Conservation (phyloP, 495 filamentous ascomycete species). For the Pseudoneurospora amorphoporcata region DNA sequence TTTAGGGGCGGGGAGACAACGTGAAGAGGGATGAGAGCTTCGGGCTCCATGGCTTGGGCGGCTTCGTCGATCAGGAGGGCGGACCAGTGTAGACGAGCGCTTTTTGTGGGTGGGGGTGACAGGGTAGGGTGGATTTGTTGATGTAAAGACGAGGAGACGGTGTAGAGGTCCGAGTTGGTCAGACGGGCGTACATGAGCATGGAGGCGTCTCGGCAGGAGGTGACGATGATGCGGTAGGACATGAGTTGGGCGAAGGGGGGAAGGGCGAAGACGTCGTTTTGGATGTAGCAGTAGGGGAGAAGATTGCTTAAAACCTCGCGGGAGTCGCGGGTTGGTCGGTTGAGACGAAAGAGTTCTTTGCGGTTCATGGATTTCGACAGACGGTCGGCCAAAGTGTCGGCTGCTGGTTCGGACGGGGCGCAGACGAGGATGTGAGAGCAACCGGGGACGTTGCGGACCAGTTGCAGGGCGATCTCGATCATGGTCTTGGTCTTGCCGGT, state of each 20-base stretch:
- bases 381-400: conserved; percentile 41
- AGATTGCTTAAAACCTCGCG: conserved; percentile 37
- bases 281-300: conserved; percentile 38
- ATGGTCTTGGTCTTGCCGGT: conserved; percentile 48
- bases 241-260: conserved; percentile 42
- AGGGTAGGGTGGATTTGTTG: conserved; percentile 10
- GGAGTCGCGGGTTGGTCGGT: conserved; percentile 35
- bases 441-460: conserved; percentile 10
- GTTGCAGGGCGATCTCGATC: conserved; percentile 36
- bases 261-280: conserved; percentile 34
- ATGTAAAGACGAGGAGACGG: conserved; percentile 12
- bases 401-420: conserved; percentile 46
- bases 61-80: conserved; percentile 49
- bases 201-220: conserved; percentile 39
- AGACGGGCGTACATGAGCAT: conserved; percentile 40
- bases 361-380: conserved; percentile 31
- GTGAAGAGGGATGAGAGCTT: conserved; percentile 37
- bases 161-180: conserved; percentile 27
- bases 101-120: background rate
- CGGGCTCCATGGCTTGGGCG: conserved; percentile 46
- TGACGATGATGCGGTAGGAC: conserved; percentile 39
- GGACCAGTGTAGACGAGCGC: conserved; percentile 40
- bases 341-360: conserved; percentile 37
- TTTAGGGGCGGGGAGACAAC: conserved; percentile 39
- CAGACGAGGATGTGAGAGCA: conserved; percentile 42